Conservation (phyloP, 352 stramenopile species). For the Phytopythium delawarense region DNA sequence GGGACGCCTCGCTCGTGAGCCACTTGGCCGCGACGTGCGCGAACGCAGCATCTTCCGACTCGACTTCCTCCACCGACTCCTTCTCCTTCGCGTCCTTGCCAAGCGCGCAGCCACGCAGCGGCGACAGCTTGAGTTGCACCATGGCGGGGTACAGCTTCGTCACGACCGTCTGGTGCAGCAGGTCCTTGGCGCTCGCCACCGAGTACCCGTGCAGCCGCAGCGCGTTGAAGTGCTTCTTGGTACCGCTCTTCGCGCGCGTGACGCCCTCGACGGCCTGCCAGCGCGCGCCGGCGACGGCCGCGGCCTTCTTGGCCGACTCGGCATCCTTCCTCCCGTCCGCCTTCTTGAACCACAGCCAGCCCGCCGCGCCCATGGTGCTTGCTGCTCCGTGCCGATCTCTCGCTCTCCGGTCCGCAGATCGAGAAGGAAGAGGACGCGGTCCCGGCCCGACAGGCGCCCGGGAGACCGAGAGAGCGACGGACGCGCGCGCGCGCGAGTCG, state of each 20-base stretch:
- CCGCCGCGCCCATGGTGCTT: slow-evolving; percentile 30
- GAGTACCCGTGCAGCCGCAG: slow-evolving; percentile 35
- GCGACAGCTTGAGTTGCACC: slow-evolving; percentile 31
- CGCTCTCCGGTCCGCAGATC: slow-evolving; percentile 2
- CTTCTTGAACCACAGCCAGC: slow-evolving; percentile 25
- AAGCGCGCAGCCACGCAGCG: slow-evolving; percentile 22
- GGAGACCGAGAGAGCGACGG: slow-evolving; percentile 1
- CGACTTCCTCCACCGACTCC: slow-evolving; percentile 6
- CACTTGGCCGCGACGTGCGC: slow-evolving; percentile 26
- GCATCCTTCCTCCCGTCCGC: slow-evolving; percentile 11
- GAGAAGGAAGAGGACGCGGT: not conserved
- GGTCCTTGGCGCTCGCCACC: slow-evolving; percentile 37
- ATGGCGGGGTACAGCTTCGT: slow-evolving; percentile 40
- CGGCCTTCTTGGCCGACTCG: slow-evolving; percentile 5
- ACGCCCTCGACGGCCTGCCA: slow-evolving; percentile 10
- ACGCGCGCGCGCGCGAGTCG: not conserved
- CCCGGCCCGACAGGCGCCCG: not conserved
- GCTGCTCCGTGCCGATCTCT: slow-evolving; percentile 19
- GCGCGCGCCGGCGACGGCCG: slow-evolving; percentile 8
- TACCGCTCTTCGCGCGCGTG: slow-evolving; percentile 4
- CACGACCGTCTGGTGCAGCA: slow-evolving; percentile 41
- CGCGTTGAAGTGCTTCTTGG: slow-evolving; percentile 22
- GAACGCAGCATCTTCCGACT: slow-evolving; percentile 11
- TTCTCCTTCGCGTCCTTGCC: slow-evolving; percentile 19
- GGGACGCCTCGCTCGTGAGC: slow-evolving; percentile 36